phyloP scores from a whole-genome alignment of 2,329 filamentous ascomycete species.

The Fusarium albosuccineum region DNA sequence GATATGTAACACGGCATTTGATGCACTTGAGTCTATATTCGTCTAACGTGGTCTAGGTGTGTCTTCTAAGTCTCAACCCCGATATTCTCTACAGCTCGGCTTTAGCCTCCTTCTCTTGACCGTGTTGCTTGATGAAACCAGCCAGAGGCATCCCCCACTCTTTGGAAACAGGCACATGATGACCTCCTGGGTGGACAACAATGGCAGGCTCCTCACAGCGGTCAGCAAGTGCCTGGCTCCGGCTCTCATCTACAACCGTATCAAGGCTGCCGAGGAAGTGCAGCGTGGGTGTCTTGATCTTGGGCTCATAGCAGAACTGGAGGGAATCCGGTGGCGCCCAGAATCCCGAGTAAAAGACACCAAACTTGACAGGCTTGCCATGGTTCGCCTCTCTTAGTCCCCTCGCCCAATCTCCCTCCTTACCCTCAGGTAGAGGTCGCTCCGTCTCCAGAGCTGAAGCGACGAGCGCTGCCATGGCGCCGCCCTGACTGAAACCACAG shows the following conservation, averaged over 20 bases:
- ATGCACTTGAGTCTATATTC: conserved; percentile 43
- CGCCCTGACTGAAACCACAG: conserved; percentile 87
- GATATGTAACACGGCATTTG: conserved; percentile 48
- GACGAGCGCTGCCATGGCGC: conserved; percentile 77
- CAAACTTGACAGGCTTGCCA: conserved; percentile 72
- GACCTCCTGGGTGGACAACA: conserved; percentile 85
- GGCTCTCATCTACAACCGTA: conserved; percentile 85
- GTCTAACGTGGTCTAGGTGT: conserved; percentile 38
- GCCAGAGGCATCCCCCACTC: conserved; percentile 83
- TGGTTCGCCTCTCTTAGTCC: conserved; percentile 64
- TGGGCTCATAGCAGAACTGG: conserved; percentile 75
- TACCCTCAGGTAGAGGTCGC: conserved; percentile 45
- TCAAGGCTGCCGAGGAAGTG: conserved; percentile 89
- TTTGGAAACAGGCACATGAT: conserved; percentile 87
- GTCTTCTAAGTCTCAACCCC: neutral
- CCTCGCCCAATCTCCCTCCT: conserved; percentile 57
- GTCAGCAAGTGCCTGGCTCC: conserved; percentile 76
- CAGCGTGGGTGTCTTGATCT: conserved; percentile 80
- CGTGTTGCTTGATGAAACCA: conserved; percentile 71
- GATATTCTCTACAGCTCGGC: conserved; percentile 39
- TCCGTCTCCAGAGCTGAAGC: conserved; percentile 75
- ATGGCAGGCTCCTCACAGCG: conserved; percentile 68
- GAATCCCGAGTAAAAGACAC: conserved; percentile 83
- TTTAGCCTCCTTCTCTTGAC: conserved; percentile 45
- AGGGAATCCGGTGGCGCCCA: conserved; percentile 72